A percentile compares a stretch with the other conserved stretches of the same genome.
Evolutionary conservation across 176 grass and related monocot species (phyloP).

Genomic region (Thinopyrum elongatum): DNA sequence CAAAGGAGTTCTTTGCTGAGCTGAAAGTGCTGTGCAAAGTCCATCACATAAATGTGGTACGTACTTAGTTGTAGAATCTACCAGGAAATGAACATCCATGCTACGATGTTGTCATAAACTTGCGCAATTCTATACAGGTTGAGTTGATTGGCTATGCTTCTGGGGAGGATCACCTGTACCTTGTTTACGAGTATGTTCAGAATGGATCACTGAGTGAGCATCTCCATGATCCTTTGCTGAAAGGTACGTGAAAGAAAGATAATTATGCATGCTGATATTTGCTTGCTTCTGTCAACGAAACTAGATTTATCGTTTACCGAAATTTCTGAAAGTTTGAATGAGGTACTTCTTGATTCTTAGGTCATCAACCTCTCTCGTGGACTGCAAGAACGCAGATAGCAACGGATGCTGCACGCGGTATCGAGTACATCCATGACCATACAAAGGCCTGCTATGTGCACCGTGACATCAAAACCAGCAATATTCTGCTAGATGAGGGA

Average conservation of each 20-base stretch:
- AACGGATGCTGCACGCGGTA: conserved; percentile 59
- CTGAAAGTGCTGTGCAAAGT: conserved; percentile 77
- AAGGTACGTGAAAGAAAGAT: conserved; percentile 36
- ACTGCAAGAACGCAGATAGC: conserved; percentile 72
- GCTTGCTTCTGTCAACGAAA: neutral
- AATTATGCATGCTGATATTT: neutral
- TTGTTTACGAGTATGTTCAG: conserved; percentile 74
- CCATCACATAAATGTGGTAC: conserved; percentile 73
- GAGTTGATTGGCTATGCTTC: conserved; percentile 72
- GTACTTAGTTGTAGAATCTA: neutral
- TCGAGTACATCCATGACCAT: conserved; percentile 85
- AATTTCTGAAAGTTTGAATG: neutral
- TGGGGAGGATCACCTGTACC: conserved; percentile 62
- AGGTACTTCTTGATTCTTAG: conserved; percentile 2
- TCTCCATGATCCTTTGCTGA: conserved; percentile 69
- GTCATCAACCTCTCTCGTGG: conserved; percentile 67
- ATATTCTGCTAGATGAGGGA: conserved; percentile 64
- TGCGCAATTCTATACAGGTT: conserved; percentile 38
- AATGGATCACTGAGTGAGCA: conserved; percentile 72
- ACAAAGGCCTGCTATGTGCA: conserved; percentile 70
- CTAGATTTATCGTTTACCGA: neutral
- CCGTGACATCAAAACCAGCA: conserved; percentile 71
- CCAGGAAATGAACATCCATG: neutral
- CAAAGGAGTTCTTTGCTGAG: conserved; percentile 76
- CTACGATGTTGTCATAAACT: neutral